Base-by-base conservation (phyloP, 805 yeast species). In the Debaryomyces hansenii region DNA sequence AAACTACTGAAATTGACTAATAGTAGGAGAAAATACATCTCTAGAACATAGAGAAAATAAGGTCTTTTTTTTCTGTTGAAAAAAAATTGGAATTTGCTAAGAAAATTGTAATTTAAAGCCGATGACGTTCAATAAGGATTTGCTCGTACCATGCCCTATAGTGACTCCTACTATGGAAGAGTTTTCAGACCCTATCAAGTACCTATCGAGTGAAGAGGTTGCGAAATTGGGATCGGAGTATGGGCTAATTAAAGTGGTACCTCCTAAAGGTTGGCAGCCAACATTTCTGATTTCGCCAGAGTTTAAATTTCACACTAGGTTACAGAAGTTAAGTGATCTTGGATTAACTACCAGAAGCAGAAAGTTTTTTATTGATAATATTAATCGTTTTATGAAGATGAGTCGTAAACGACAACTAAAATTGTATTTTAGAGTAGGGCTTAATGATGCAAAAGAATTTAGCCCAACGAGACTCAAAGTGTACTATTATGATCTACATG, bases 321-420 rank as follows among this genome's bases (percentile, higher is more conserved):
- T 83, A n/a, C 94, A 87, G 59, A 78, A 74, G 40, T 57, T 87
- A 44, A 77, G 80, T 54, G 89, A 85, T 58, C 66, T 87, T 56
- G 83, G 84, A 20, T 60, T 87, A 14, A 60, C 77, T 6, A 83
- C 84, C 47, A 69, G 95, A 50, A 79, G 85, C 29, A 69, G 91
- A 40, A 67, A 75, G 48, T 81, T 82, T 53, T 87, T 86, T 64
- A 67, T 69, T 38, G 81, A 77, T 45, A 89, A 84, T 51, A 63
- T 86, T 47, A 76, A 78, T 48, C 78, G 87, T 47, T 86, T 70
- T 56, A 60, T 77, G 52, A 70, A 70, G 53, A 79, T 80, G 80
- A 67, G 71, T 42, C 59, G 59, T 27, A 62, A 55, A 45, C 54
- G 57, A 20, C 63, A 51, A 15, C 37, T 65, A 4, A 46, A 51